These are phyloP conservation scores for Setaria viridis DNA, from an alignment of 202 grass and related monocot genomes.

Conservation along the genomic window DNA sequence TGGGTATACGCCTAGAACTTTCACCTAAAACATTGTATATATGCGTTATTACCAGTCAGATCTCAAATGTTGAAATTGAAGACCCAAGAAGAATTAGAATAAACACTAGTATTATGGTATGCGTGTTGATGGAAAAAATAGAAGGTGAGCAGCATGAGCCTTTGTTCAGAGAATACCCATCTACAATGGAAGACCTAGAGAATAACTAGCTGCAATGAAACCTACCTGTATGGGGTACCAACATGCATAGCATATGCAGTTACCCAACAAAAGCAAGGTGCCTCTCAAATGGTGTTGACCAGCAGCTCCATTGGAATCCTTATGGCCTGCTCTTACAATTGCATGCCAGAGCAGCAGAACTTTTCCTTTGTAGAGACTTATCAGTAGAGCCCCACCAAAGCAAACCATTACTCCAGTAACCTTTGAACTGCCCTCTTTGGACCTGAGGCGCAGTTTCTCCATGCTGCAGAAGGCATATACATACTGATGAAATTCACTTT, in stretches of 20 bases:
- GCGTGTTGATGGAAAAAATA: not conserved
- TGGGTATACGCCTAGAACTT: not conserved
- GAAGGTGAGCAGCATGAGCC: not conserved
- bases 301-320: conserved; percentile 24
- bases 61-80: not conserved
- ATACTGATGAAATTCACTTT: not conserved
- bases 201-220: too few species aligned
- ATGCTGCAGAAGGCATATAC: not conserved
- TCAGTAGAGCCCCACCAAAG: conserved; percentile 1
- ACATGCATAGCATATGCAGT: not conserved
- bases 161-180: not conserved
- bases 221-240: not conserved
- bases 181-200: not conserved
- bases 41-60: not conserved
- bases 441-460: not conserved
- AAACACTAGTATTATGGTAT: not conserved
- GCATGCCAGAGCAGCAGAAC: not conserved
- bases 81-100: not conserved
- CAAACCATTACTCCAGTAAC: conserved; percentile 6
- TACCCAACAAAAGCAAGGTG: conserved; percentile 30
- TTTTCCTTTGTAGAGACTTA: conserved; percentile 24
- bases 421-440: conserved; percentile 16
- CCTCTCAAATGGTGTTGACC: conserved; percentile 19
- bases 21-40: not conserved
- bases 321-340: not conserved